These are phyloP conservation scores for Trichoderma breve DNA, from an alignment of 2,329 filamentous ascomycete species.

Conservation along the genomic window DNA sequence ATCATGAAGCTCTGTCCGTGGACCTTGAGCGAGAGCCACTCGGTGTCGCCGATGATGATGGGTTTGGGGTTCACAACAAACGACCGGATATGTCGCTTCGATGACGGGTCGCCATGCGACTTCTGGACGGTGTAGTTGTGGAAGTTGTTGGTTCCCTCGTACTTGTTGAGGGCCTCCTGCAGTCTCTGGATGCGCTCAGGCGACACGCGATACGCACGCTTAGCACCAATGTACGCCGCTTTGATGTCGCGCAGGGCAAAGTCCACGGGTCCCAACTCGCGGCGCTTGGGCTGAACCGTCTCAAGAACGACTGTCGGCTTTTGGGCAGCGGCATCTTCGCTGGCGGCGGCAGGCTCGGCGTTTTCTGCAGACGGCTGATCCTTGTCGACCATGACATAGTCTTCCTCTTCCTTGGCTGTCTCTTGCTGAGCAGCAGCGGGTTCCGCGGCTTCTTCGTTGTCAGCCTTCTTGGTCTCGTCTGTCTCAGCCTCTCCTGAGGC, in stretches of 20 bases:
- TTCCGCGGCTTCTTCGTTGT: constrained; percentile 12
- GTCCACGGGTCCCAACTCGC: constrained; percentile 53
- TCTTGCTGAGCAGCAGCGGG: constrained; percentile 20
- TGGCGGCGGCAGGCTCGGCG: constrained; percentile 24
- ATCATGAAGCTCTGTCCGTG: constrained; percentile 99
- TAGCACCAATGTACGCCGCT: constrained; percentile 75
- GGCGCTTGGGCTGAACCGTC: constrained; percentile 39
- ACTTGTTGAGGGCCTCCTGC: constrained; percentile 70
- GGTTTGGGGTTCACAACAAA: constrained; percentile 76
- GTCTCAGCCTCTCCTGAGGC: constrained; percentile 25
- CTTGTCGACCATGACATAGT: constrained; percentile 27
- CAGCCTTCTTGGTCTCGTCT: constrained; percentile 23
- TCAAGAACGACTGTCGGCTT: constrained; percentile 6
- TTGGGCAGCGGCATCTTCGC: constrained; percentile 15
- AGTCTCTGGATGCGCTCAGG: constrained; percentile 69
- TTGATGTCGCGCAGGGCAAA: constrained; percentile 72
- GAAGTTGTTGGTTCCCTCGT: constrained; percentile 84
- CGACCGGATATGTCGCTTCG: constrained; percentile 88
- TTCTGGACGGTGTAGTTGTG: constrained; percentile 99
- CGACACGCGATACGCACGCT: constrained; percentile 80
- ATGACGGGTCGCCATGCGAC: constrained; percentile 72
- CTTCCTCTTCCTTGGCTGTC: constrained; percentile 25
- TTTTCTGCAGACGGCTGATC: constrained; percentile 20
- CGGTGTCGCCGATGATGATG: constrained; percentile 83
- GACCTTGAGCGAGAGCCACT: constrained; percentile 94